Base-by-base conservation (phyloP, 2,329 filamentous ascomycete species). In the Colletotrichum gloeosporioides region DNA sequence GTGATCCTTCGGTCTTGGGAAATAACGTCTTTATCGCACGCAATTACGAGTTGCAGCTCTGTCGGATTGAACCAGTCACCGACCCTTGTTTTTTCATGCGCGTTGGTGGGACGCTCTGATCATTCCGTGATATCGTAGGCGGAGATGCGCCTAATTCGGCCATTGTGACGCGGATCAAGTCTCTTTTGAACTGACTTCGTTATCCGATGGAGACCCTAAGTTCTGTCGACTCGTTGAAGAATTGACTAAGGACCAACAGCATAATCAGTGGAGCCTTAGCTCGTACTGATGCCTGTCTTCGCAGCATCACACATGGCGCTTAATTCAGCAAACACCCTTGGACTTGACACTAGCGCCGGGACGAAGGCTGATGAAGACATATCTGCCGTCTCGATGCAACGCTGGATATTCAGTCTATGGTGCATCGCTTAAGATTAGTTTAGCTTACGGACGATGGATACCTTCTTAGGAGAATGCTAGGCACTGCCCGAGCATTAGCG, bases 321-420 rank as follows among this genome's bases (percentile, higher is more conserved):
- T 8, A 53, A 7, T 6, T 13, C 44, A 7, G 2, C 44, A 12
- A 53, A 22, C 10, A 13, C 8, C 6, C 10, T 22, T 0, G 0
- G 6, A 53, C n/a, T 2, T 22, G 10, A 22, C 13, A 22, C 44
- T 53, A 53, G 44, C n/a, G 44, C 44, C n/a, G n/a, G 44, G 3
- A 53, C n/a, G 10, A 53, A 25, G n/a, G 12, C 12, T 22, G 44
- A 53, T 53, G 10, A 49, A 49, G 44, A n/a, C 44, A 4, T 13
- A 10, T 4, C 3, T 22, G 44, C n/a, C n/a, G 44, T 13, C n/a
- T 53, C 4, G 0, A 22, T 53, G n/a, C 1, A 53, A 53, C n/a
- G 44, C 44, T 25, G 10, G 2, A 22, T 0, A 22, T 4, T 22
- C 12, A 25, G 0, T 13, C 2, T 8, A 4, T 53, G 6, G n/a